Percentiles rank a stretch among this genome's conserved stretches.
phyloP scores from a whole-genome alignment of 192 early-diverging fungal species.

The Phlyctochytrium bullatum region DNA sequence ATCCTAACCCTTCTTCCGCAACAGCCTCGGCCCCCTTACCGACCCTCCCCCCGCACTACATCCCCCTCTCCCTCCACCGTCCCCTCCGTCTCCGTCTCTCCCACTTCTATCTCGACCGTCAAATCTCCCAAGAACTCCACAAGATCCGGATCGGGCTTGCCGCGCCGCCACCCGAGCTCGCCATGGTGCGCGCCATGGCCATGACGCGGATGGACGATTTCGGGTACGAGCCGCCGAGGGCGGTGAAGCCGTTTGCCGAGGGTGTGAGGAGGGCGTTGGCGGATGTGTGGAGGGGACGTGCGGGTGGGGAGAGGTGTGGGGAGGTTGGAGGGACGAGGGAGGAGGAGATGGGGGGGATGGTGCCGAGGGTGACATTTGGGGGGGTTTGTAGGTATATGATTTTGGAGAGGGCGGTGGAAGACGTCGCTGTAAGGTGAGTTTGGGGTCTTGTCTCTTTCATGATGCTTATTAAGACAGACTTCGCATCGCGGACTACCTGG shows the following conservation, averaged over 20 bases:
- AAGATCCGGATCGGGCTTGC: neutral
- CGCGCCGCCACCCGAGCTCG: conserved; percentile 3
- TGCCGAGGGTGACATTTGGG: neutral
- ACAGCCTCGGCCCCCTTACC: too few relatives aligned
- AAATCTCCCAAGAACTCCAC: neutral
- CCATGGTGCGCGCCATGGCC: conserved; percentile 2
- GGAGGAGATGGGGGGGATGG: neutral
- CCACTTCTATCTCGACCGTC: neutral
- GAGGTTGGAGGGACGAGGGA: neutral
- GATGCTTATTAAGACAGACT: neutral
- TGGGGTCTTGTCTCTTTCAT: neutral
- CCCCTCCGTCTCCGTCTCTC: neutral
- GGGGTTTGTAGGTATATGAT: neutral
- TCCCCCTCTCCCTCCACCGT: neutral
- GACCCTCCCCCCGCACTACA: conserved; percentile 3
- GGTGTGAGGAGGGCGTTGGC: neutral
- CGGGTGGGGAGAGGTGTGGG: neutral
- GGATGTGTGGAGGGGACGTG: neutral
- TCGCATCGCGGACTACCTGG: neutral
- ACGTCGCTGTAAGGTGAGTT: neutral
- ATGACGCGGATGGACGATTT: conserved; percentile 5
- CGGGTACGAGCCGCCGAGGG: neutral
- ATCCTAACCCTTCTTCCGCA: too few relatives aligned
- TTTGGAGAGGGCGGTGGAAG: conserved; percentile 1
- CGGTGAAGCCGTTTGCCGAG: neutral